Base-by-base conservation (phyloP, 179 eudicot species). In the Vitellaria paradoxa region DNA sequence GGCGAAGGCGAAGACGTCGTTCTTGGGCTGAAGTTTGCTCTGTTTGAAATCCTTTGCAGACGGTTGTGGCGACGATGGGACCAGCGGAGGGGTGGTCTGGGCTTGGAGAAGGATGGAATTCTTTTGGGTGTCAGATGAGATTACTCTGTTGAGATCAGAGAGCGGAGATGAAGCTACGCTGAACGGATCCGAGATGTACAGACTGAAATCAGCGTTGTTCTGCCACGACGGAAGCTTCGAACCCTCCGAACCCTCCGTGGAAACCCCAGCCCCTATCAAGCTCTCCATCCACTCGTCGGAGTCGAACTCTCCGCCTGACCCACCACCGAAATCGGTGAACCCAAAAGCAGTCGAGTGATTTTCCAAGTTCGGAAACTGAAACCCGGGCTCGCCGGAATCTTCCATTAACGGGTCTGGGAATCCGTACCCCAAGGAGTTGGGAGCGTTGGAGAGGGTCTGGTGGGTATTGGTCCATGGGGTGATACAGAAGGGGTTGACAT, bases 241-340 rank as follows among this genome's bases (percentile, higher is more conserved):
- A 63, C n/a, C n/a, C n/a, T n/a, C n/a, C n/a, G n/a, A n/a, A n/a
- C 79, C 76, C 9, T 40, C 88, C 13, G 88, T 74, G 9, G 89
- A 81, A 30, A 87, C 90, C 68, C 86, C 90, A 62, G 82, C 88
- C 55, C 83, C 85, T 75, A 94, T 93, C 14, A 94, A 81, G 73
- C 83, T 87, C 81, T 94, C 98, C 97, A 93, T 90, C 98, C 98
- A 94, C 77, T 91, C 97, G 42, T 92, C 98, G 6, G 98, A 92
- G 67, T 93, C 96, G 69, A 93, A 93, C 78, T 91, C 96, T 2
- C 83, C 87, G 2, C 81, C 86, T 0, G 84, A 45, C 0, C 87
- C 91, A 17, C 78, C 84, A 26, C 83, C 87, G 46, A 89, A 88
- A 70, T 93, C 97, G 0, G 81, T 70, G 42, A 90, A 89, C 30